Evolutionary conservation across 345 rosid genomes (phyloP), one percentile per base, ranked within the genome.

Genomic region (Adansonia digitata): DNA sequence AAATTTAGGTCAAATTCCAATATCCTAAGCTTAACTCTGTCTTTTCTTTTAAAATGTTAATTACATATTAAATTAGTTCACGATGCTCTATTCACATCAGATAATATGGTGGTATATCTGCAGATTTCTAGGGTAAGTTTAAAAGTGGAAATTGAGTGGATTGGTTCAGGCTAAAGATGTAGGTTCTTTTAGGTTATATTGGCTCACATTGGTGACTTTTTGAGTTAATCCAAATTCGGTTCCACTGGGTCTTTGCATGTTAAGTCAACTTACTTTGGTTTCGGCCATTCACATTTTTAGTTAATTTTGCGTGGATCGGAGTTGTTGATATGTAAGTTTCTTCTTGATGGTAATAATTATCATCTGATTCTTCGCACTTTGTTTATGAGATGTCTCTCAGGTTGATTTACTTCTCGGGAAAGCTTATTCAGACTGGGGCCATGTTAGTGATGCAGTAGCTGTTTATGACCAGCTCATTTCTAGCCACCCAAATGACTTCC

Each of bases 371-470:
- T 72, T 18, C 10, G 1, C 22, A 67, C n/a, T 22, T 39, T 53
- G 31, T 59, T 61, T 43, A 65, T 49, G 64, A 72, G 14, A 42
- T 78, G 49, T 27, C 20, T 71, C 73, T 72, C 83, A 92, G 98
- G 88, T 94, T 55, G 94, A 91, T 75, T 84, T 94, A 56, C 97
- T 94, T 75, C 90, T 94, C 46, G 98, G 98, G 62, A 94, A 94
- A 86, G 98, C 97, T 35, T 94, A 92, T 78, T 94, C 97, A 76
- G 95, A 88, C 57, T 91, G 97, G 93, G 94, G 97, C 48, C 95
- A 88, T 80, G 74, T 92, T 73, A 90, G 94, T 74, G 98, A 94
- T 86, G 97, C 97, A 42, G 84, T 89, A 46, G 85, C 97, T 76
- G 92, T 94, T 75, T 94, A 92, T 77, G 91, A 94, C 79, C 84